These are phyloP conservation scores for Diutina rugosa DNA, from an alignment of 1,139 yeast genomes.

Conservation along the genomic window DNA sequence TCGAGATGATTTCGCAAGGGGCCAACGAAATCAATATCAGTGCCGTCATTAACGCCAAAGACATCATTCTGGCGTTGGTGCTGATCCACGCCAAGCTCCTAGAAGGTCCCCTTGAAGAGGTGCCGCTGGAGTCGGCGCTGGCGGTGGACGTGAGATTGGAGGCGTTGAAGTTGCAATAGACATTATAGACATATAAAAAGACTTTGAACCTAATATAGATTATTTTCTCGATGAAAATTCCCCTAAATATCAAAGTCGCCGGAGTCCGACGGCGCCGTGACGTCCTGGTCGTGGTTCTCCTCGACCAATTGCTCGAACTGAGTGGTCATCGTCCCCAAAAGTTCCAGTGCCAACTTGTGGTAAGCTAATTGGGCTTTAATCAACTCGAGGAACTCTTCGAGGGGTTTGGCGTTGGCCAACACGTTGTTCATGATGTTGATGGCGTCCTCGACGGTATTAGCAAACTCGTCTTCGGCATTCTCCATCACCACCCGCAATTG, in stretches of 20 bases:
- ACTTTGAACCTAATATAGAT: background rate
- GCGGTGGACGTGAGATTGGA: constrained; percentile 25
- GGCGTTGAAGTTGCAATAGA: constrained; percentile 13
- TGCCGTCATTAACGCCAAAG: constrained; percentile 79
- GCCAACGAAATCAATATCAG: constrained; percentile 95
- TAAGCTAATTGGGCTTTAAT: constrained; percentile 73
- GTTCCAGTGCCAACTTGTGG: constrained; percentile 65
- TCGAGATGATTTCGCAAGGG: constrained; percentile 97
- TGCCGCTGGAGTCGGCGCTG: constrained; percentile 15
- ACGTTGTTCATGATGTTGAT: constrained; percentile 76
- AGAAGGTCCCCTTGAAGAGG: constrained; percentile 24
- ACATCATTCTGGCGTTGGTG: constrained; percentile 74
- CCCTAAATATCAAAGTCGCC: constrained; percentile 33
- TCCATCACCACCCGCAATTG: constrained; percentile 70
- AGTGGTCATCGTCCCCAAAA: constrained; percentile 53
- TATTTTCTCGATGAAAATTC: background rate
- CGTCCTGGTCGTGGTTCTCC: constrained; percentile 17
- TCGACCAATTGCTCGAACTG: constrained; percentile 52
- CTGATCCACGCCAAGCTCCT: constrained; percentile 73
- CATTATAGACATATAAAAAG: background rate
- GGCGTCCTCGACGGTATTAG: constrained; percentile 84
- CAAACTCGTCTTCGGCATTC: constrained; percentile 81
- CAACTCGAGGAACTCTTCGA: constrained; percentile 57
- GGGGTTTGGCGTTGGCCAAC: constrained; percentile 60
- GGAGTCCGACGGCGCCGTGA: constrained; percentile 14